These are phyloP conservation scores for Aspergillus aculeatinus DNA, from an alignment of 2,329 filamentous ascomycete species.

Conservation along the genomic window DNA sequence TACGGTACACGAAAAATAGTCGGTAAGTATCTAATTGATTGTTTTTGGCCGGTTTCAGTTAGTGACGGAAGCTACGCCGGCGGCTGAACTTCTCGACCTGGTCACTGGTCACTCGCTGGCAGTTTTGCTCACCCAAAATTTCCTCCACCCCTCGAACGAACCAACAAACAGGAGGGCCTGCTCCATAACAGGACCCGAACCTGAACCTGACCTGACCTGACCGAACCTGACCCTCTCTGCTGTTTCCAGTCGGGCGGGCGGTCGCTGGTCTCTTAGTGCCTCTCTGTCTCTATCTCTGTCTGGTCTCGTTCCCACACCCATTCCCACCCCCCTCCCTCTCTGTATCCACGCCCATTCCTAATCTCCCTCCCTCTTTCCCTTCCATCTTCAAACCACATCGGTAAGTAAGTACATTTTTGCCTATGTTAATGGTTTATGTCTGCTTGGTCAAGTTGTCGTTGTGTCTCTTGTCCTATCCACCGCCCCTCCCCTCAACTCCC, in stretches of 20 bases:
- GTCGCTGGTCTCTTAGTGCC: neutral
- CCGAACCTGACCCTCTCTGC: constrained; percentile 4
- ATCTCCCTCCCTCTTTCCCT: constrained; percentile 16
- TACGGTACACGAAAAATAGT: neutral
- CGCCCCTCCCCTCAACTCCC: constrained; percentile 1
- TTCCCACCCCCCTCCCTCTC: constrained; percentile 16
- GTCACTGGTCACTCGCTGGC: constrained; percentile 15
- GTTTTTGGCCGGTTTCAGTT: constrained; percentile 12
- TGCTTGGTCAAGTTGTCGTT: neutral
- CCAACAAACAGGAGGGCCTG: too few relatives aligned
- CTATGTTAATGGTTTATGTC: constrained; percentile 16
- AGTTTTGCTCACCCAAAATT: constrained; percentile 36
- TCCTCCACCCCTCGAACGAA: constrained; percentile 17
- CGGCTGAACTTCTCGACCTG: constrained; percentile 36
- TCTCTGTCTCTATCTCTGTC: neutral
- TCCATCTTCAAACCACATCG: constrained; percentile 8
- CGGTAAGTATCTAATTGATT: neutral
- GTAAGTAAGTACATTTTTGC: constrained; percentile 3
- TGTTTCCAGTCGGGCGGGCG: neutral
- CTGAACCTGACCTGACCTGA: too few relatives aligned
- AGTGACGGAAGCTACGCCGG: constrained; percentile 42
- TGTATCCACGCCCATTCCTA: constrained; percentile 12
- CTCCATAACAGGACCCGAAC: too few relatives aligned
- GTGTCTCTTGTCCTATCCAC: neutral
- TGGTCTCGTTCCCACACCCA: neutral